Percentiles rank a stretch among this genome's conserved stretches.
Conservation (phyloP, 1,139 yeast species). For the Nakaseomyces nivariensis region DNA sequence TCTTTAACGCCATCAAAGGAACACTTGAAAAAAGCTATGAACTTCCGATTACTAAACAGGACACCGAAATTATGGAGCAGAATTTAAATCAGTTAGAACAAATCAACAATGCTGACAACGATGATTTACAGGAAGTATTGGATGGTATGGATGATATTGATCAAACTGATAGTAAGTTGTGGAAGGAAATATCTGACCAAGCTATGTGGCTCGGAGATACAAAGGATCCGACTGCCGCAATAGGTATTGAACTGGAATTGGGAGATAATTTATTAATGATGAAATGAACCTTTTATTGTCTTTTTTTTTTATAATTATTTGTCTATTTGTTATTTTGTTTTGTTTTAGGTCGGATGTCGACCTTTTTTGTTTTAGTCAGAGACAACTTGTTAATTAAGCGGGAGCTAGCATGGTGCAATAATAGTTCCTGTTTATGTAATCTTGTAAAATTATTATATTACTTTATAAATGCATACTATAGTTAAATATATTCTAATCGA, state of each 20-base stretch:
- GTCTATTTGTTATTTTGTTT: neutral
- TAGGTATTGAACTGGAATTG: conserved; percentile 19
- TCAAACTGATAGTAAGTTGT: conserved; percentile 48
- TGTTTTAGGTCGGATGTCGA: too few species aligned
- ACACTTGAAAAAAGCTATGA: conserved; percentile 12
- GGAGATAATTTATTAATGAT: conserved; percentile 23
- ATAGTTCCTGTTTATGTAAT: neutral
- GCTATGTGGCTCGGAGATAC: conserved; percentile 54
- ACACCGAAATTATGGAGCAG: conserved; percentile 21
- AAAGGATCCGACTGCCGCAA: conserved; percentile 24
- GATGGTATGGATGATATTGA: conserved; percentile 24
- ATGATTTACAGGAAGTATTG: conserved; percentile 23
- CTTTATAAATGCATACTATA: neutral
- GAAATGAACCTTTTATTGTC: neutral
- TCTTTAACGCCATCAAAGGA: conserved; percentile 13
- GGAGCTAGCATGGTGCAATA: neutral
- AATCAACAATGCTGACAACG: conserved; percentile 15
- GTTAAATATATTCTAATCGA: neutral
- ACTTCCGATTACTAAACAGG: conserved; percentile 17
- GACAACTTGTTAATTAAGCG: too few species aligned
- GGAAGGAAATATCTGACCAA: conserved; percentile 67
- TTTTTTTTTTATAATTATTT: neutral
- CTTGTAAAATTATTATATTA: neutral
- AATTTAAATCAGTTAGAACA: conserved; percentile 25
- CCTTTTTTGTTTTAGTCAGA: too few species aligned